Evolutionary conservation across 2,329 filamentous ascomycete genomes (phyloP), one percentile per base, ranked within the genome.

Genomic region (Cladophialophora bantiana): DNA sequence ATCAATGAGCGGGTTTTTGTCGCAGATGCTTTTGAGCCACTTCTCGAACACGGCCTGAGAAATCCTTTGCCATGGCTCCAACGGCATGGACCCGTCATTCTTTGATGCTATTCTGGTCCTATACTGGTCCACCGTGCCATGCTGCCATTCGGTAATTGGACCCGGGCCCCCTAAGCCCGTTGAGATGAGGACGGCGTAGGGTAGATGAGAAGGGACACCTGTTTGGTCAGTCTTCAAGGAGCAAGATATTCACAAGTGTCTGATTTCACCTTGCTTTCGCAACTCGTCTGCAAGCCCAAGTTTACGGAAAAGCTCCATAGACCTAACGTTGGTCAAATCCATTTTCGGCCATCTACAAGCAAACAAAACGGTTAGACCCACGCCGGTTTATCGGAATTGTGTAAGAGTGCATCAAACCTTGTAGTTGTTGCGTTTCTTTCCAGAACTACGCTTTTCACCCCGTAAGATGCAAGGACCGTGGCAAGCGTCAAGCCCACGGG

Each of bases 401-500:
- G 12, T n/a, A 42, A 12, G 40, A 12, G 10, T 12, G n/a, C 10
- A 12, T n/a, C 40, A 12, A 12, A 42, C 40, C 40, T 12, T 1
- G 74, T 78, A 12, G 74, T 77, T 31, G 68, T 53, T 2, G 65
- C 9, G 60, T 74, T 75, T 13, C 66, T 64, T 58, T 77, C 76
- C 9, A 71, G 58, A 0, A 77, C 63, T 2, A 74, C 56, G 20
- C 62, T 72, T 36, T 59, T 67, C 18, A 73, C 64, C 4, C 70
- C 68, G 38, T 62, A 59, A 15, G 7, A 45, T 1, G 56, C 48
- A 10, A 68, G 57, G 7, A 57, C 38, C 7, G n/a, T 18, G 7
- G 81, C 80, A 1, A 81, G 75, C n/a, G 77, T 74, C 4, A 80
- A 74, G 48, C 82, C 81, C 0, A 80, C 78, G 10, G 82, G 82